Base-by-base conservation (phyloP, 768 basidiomycete genomes). In the Kwoniella sp. region DNA sequence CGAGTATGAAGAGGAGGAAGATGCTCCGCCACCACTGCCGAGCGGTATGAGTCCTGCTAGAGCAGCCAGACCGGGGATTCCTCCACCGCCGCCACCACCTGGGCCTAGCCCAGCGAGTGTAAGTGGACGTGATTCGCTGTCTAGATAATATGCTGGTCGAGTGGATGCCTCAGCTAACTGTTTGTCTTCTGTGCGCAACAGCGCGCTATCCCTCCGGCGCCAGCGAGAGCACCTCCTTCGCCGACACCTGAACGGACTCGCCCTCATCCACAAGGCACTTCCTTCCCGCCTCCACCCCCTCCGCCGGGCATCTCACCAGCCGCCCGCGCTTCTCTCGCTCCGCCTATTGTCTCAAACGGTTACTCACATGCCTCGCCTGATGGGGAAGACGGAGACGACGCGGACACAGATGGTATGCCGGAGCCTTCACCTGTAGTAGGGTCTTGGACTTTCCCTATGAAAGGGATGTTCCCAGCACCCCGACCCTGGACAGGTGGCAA, bases 381-480 rank as follows among this genome's bases (percentile, higher is more conserved):
- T 17, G 48, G 55, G 45, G 51, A 28, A 30, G 62, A 64, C 11
- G 31, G 15, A 7, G 34, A 38, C n/a, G 50, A 47, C 17, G 72
- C 64, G 4, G 58, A 53, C 22, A 48, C 66, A 9, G 69, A 65
- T 15, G 70, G 65, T 23, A 57, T 65, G 30, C 67, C 71, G 25
- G 72, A 73, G 70, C 79, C 79, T 20, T 76, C 77, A 12, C 75
- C 78, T n/a, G 71, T 75, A 2, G 73, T 76, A 7, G 79, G 79
- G 4, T 69, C 55, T 25, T 72, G 76, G 75, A 76, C 74, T 1
- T 80, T 79, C 71, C 79, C 79, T 12, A 79, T 77, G 69, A 79
- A 79, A 56, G 79, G 75, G 37, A 78, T 79, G 79, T 80, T 80
- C 71, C 79, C 79, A 23, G 67, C 79, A 31, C 76, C 76, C 1